These are phyloP conservation scores for Phytophthora melonis DNA, from an alignment of 352 stramenopile species.

Conservation along the genomic window DNA sequence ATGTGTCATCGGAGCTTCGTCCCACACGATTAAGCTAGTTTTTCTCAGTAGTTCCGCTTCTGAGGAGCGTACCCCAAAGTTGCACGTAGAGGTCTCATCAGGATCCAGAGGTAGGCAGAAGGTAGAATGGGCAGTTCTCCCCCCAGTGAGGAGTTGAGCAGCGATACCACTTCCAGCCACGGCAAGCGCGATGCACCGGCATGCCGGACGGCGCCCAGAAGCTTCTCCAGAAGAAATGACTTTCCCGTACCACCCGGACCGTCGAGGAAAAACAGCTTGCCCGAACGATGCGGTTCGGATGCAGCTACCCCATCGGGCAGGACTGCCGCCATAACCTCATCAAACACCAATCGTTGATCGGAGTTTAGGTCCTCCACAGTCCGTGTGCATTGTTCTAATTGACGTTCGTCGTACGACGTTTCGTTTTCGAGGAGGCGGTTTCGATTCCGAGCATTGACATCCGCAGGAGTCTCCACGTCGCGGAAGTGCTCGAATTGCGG, in stretches of 20 bases:
- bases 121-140: background rate
- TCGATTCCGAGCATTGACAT: background rate
- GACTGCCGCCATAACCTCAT: background rate
- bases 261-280: background rate
- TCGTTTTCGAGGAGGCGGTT: background rate
- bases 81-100: background rate
- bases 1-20: constrained; percentile 11
- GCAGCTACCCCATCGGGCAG: background rate
- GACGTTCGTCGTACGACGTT: background rate
- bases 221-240: background rate
- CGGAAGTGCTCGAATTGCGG: background rate
- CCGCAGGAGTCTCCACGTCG: background rate
- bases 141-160: background rate
- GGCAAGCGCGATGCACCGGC: background rate
- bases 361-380: background rate
- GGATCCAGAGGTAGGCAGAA: background rate
- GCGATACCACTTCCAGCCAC: constrained; percentile 4
- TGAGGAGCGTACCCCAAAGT: background rate
- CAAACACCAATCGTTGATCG: background rate
- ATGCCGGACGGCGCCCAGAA: background rate
- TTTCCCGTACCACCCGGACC: background rate
- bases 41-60: background rate
- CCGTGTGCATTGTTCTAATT: background rate
- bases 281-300: background rate
- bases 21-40: constrained; percentile 4